These are phyloP conservation scores for Chalciporus piperatus DNA, from an alignment of 768 basidiomycete species.

Conservation along the genomic window DNA sequence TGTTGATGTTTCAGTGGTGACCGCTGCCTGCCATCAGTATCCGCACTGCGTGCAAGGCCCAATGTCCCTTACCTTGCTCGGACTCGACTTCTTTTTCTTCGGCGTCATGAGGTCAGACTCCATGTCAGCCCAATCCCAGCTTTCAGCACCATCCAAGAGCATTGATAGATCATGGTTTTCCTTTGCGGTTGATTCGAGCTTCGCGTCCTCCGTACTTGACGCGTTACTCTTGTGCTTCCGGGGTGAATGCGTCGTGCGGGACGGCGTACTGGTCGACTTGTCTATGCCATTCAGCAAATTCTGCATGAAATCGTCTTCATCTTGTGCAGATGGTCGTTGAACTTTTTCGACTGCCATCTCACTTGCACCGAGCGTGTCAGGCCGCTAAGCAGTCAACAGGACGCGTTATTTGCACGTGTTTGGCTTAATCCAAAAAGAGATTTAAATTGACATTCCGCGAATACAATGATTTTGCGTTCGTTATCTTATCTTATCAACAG, in stretches of 20 bases:
- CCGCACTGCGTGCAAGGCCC: neutral
- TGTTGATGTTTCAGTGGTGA: slow-evolving; percentile 13
- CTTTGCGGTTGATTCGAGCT: neutral
- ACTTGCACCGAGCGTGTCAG: neutral
- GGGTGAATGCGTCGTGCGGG: slow-evolving; percentile 23
- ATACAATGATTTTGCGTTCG: no score
- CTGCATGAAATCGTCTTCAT: slow-evolving; percentile 61
- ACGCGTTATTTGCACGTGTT: slow-evolving; percentile 27
- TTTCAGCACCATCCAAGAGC: slow-evolving; percentile 63
- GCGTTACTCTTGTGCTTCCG: slow-evolving; percentile 17
- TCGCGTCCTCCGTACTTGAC: slow-evolving; percentile 2
- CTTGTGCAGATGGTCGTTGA: slow-evolving; percentile 31
- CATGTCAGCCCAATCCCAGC: slow-evolving; percentile 69
- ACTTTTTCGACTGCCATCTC: slow-evolving; percentile 35
- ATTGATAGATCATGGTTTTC: slow-evolving; percentile 38
- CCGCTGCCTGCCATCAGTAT: slow-evolving; percentile 6
- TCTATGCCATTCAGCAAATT: slow-evolving; percentile 50
- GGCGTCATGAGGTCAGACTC: slow-evolving; percentile 49
- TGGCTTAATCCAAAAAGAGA: neutral
- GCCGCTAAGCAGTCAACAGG: slow-evolving; percentile 7
- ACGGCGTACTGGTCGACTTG: slow-evolving; percentile 41
- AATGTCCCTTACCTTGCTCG: slow-evolving; percentile 13
- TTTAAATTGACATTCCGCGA: slow-evolving; percentile 6
- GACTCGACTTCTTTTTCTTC: slow-evolving; percentile 40
- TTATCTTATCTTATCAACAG: slow-evolving; percentile 12